Base-by-base conservation (phyloP, 805 yeast genomes). In the Debaryomyces maramus region DNA sequence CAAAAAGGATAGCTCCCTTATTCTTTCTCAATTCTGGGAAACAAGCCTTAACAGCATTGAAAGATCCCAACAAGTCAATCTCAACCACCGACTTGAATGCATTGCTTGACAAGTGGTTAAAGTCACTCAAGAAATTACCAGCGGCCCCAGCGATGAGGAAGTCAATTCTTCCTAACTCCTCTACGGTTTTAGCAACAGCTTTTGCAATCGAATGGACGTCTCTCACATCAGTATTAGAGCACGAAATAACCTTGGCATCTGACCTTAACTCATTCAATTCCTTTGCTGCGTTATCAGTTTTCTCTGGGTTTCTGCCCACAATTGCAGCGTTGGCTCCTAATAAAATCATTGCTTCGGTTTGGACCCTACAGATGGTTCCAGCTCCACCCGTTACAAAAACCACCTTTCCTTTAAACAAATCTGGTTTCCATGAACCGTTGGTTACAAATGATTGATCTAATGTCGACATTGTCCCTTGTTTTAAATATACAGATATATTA, bases 331-430 rank as follows among this genome's bases (percentile, higher is more conserved):
- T 72, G 38, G 96, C 93, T 5, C 98, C 98, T 7, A 90, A 64
- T n/a, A 78, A 61, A 2, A 88, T 83, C 65, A 91, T 44, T 0
- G 95, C 95, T 56, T 86, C 96, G 0, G 86, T 78, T 60, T 90
- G 97, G 2, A 83, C 89, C 30, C 91, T 71, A 60, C 98, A 90
- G 38, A 90, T 90, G 9, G 96, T 81, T 3, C 97, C 97, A 1
- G 97, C 93, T 8, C 97, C 97, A 3, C 98, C 98, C 1, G 97
- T 90, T 35, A 89, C 87, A 51, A 90, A 85, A 6, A 81, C 95
- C 1, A 88, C 96, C 60, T 89, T 89, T 13, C 85, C 93, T 41
- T 79, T 72, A 67, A 89, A 89, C 29, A 88, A 53, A 45, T 77
- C 83, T 0, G 80, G 76, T 46, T 80, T 81, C 72, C 72, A 69